phyloP scores from a whole-genome alignment of 768 basidiomycete species.

The Trametes cubensis region DNA sequence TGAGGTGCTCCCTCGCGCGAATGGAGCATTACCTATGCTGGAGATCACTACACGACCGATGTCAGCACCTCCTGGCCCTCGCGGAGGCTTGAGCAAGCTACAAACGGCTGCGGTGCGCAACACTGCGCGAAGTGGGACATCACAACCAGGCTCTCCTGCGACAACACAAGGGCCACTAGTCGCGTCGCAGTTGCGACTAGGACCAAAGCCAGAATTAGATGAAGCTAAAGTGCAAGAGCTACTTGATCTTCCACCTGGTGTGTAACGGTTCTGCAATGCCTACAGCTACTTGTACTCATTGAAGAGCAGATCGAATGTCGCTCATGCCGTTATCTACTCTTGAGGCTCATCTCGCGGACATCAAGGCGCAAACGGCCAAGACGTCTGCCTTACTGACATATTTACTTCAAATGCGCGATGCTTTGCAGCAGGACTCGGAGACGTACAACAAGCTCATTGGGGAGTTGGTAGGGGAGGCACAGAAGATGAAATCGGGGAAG shows the following conservation, averaged over 20 bases:
- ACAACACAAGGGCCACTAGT: constrained; percentile 39
- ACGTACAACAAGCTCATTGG: constrained; percentile 90
- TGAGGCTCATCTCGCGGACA: constrained; percentile 65
- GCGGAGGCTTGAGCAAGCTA: constrained; percentile 39
- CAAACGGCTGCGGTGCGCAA: constrained; percentile 40
- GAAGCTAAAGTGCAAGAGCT: constrained; percentile 63
- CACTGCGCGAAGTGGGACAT: constrained; percentile 57
- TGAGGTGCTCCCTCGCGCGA: constrained; percentile 76
- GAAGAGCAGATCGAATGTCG: constrained; percentile 63
- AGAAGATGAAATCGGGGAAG: constrained; percentile 75
- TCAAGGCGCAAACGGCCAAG: constrained; percentile 72
- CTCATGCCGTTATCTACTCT: constrained; percentile 70
- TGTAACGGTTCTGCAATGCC: constrained; percentile 23
- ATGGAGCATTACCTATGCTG: constrained; percentile 73
- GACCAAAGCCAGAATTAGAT: constrained; percentile 78
- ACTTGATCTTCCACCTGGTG: constrained; percentile 70
- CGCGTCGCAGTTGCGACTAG: constrained; percentile 55
- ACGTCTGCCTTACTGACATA: constrained; percentile 79
- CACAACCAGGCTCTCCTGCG: constrained; percentile 48
- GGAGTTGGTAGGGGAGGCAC: constrained; percentile 90
- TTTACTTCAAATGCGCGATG: constrained; percentile 78
- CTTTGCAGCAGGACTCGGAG: constrained; percentile 84
- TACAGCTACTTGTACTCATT: background rate
- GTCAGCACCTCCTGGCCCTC: constrained; percentile 75
- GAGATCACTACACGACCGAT: constrained; percentile 82